These are phyloP conservation scores for Aspergillus tubingensis DNA, from an alignment of 2,329 filamentous ascomycete genomes.

Conservation along the genomic window DNA sequence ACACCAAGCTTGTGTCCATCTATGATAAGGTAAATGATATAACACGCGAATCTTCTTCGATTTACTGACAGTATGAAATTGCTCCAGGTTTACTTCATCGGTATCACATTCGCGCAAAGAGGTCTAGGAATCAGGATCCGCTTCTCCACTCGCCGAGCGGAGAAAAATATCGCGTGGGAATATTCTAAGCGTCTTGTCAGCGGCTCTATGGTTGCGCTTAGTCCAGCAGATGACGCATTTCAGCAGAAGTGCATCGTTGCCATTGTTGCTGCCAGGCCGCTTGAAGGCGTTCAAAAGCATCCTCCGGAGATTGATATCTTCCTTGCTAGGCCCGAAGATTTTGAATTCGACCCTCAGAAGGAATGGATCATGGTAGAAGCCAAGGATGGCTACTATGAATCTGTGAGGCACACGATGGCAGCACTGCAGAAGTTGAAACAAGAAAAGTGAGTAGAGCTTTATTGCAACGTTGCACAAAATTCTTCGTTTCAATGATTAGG, in stretches of 20 bases:
- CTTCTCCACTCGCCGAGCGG: conserved; percentile 68
- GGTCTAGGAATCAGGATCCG: conserved; percentile 68
- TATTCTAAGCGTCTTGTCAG: conserved; percentile 60
- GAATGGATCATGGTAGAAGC: conserved; percentile 80
- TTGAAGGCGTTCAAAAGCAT: conserved; percentile 63
- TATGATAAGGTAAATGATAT: conserved; percentile 64
- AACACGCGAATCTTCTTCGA: not conserved
- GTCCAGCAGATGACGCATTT: conserved; percentile 62
- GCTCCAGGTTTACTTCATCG: conserved; percentile 64
- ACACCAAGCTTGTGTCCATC: conserved; percentile 61
- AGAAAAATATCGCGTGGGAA: conserved; percentile 68
- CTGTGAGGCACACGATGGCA: conserved; percentile 69
- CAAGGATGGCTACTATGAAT: conserved; percentile 73
- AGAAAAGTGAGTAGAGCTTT: conserved; percentile 47
- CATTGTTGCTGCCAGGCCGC: conserved; percentile 68
- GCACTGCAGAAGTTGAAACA: conserved; percentile 67
- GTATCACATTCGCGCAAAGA: conserved; percentile 62
- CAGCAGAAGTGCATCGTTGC: conserved; percentile 67
- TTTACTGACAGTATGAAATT: not conserved
- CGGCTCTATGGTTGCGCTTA: conserved; percentile 58
- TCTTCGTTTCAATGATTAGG: not conserved
- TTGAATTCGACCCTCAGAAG: conserved; percentile 67
- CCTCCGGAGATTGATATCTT: conserved; percentile 76
- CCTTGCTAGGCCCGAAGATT: conserved; percentile 63
- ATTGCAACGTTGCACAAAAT: too few species aligned